Evolutionary conservation across 2,329 filamentous ascomycete genomes (phyloP), one percentile per base, ranked within the genome.

Genomic region (Didymella lethalis): DNA sequence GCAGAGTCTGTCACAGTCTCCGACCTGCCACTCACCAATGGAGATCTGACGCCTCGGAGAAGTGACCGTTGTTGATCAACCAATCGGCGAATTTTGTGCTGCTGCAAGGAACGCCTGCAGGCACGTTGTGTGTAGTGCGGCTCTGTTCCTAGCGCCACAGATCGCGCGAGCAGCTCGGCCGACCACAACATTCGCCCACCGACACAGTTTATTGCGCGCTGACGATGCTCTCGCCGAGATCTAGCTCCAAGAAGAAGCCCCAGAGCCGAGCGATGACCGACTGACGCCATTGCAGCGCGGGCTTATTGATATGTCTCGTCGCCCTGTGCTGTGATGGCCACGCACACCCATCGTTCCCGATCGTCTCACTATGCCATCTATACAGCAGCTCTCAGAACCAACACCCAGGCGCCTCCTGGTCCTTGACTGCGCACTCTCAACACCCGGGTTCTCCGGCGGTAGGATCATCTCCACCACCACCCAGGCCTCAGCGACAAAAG

Each of bases 71-170:
- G 7, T 16, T 2, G 0, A 20, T 23, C 29, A 18, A 20, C 49
- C 41, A 53, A 53, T 46, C 49, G 49, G 49, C 31, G 75, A n/a
- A 71, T 81, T 4, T 62, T 68, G 41, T 72, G 78, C 20, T 73
- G 64, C 16, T 78, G 34, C 47, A 49, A 20, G 31, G 29, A 31
- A n/a, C 11, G 28, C 23, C 14, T 25, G 34, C 34, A 40, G n/a
- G 20, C 4, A 23, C 40, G 49, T 45, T 38, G 11, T 25, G 11
- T 18, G 38, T 41, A 23, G 38, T 25, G 54, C 48, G 54, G 43
- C 41, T 48, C 48, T 51, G 32, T 48, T 48, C 32, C 26, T 50
- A 51, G 47, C 47, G 53, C 29, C 29, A 32, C 40, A 31, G 25
- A 36, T 45, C 26, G 34, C 28, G 11, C 25, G 45, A 40, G 41